Evolutionary conservation across 2,329 filamentous ascomycete species (phyloP), one percentile per base, ranked within the genome.

Genomic region (Aureobasidium sp.): DNA sequence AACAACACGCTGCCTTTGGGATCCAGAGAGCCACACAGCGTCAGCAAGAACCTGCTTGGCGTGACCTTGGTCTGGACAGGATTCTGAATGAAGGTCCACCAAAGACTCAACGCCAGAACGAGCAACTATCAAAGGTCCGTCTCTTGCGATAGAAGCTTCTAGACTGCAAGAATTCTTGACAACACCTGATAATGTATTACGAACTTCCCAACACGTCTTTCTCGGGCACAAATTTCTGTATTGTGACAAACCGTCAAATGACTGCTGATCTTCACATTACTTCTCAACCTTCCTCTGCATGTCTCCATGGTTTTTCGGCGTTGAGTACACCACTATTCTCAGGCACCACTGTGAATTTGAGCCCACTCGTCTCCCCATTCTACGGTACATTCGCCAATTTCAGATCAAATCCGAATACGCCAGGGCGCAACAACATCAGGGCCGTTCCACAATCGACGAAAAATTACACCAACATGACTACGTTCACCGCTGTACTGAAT

Each of bases 1-100:
- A 94, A 73, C 90, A 94, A 76, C 90, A 94, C 71, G 90, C 90
- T 14, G 90, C 90, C 0, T 94, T 94, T 72, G 90, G 90, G 42
- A 94, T 95, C 68, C 85, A 90, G 73, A 83, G 88, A 67, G 90
- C 90, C 11, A 92, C 89, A 17, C 87, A 91, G 75, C 82, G 82
- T 66, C 81, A 79, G 68, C 82, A 81, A 68, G 88, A 91, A 75
- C 81, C 87, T 1, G 85, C 85, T 8, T 95, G 90, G 90, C 87
- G 87, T 71, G 90, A 94, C 70, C 76, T 93, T 7, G 88, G 89
- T 0, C 77, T 94, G n/a, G 80, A 79, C 6, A 83, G 85, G 62
- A 77, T 94, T 69, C 86, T 92, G 83, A 81, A 77, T 42, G 81
- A 82, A 64, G 88, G 85, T 0, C 83, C 86, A 24, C 71, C 71